Conservation (phyloP, 352 stramenopile species). For the Pseudoperonospora humuli region DNA sequence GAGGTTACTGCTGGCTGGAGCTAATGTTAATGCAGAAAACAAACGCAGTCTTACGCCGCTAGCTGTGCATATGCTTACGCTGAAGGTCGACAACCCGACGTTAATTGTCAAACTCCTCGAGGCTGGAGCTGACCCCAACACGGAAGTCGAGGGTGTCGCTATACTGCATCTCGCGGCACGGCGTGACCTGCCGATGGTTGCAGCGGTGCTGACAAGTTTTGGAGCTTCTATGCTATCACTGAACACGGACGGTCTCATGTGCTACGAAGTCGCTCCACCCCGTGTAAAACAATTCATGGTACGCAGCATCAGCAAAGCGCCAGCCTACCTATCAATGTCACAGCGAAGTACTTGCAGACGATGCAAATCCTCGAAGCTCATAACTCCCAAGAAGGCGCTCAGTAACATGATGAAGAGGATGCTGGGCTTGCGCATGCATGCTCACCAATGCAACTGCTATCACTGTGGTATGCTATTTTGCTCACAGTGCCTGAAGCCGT, state of each 20-base stretch:
- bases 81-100: conserved; percentile 64
- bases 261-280: conserved; percentile 60
- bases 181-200: conserved; percentile 43
- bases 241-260: conserved; percentile 69
- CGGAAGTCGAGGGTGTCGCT: conserved; percentile 52
- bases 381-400: conserved; percentile 39
- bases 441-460: conserved; percentile 72
- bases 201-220: conserved; percentile 51
- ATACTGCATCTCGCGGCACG: conserved; percentile 53
- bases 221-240: conserved; percentile 52
- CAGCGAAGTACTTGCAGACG: conserved; percentile 69
- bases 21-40: conserved; percentile 44
- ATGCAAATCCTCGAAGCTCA: conserved; percentile 41
- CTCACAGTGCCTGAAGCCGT: conserved; percentile 49
- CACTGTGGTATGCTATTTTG: conserved; percentile 78
- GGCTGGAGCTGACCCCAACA: conserved; percentile 45
- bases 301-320: conserved; percentile 43
- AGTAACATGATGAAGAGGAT: conserved; percentile 52
- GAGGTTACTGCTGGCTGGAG: conserved; percentile 42
- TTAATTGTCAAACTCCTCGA: conserved; percentile 63
- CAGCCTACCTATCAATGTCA: conserved; percentile 36
- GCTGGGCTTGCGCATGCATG: conserved; percentile 33
- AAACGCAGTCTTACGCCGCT: conserved; percentile 60
- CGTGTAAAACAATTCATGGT: conserved; percentile 65
- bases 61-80: conserved; percentile 71